Evolutionary conservation across 2,329 filamentous ascomycete species (phyloP).

Genomic region (Botrytis porri): DNA sequence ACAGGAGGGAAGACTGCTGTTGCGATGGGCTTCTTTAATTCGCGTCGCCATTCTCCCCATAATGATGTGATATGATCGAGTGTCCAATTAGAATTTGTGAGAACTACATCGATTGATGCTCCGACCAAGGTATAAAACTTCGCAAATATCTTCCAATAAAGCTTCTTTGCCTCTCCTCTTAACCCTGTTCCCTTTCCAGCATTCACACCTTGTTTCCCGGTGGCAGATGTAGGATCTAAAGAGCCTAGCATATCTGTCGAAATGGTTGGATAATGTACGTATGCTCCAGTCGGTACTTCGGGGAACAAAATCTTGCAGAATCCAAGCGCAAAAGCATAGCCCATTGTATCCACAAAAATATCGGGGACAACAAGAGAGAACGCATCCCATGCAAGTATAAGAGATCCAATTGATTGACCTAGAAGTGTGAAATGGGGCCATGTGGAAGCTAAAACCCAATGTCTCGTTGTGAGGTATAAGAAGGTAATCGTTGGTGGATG

Average conservation of each 20-base stretch:
- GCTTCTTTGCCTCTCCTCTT: slow-evolving; percentile 68
- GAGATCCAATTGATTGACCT: slow-evolving; percentile 87
- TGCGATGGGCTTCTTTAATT: slow-evolving; percentile 48
- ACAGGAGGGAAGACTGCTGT: slow-evolving; percentile 88
- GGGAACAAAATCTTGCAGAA: slow-evolving; percentile 81
- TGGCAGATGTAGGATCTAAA: slow-evolving; percentile 60
- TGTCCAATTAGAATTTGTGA: slow-evolving; percentile 98
- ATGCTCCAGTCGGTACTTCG: slow-evolving; percentile 78
- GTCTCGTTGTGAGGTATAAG: slow-evolving; percentile 83
- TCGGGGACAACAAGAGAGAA: slow-evolving; percentile 91
- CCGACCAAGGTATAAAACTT: slow-evolving; percentile 79
- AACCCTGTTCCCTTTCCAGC: slow-evolving; percentile 74
- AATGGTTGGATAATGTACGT: slow-evolving; percentile 97
- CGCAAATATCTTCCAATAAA: slow-evolving; percentile 87
- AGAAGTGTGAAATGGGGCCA: slow-evolving; percentile 92
- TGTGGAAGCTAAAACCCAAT: slow-evolving; percentile 79
- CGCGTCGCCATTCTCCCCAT: slow-evolving; percentile 63
- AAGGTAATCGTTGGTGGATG: slow-evolving; percentile 81
- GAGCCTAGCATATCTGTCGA: slow-evolving; percentile 95
- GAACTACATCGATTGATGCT: slow-evolving; percentile 82
- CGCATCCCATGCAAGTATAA: slow-evolving; percentile 86
- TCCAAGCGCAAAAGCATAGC: slow-evolving; percentile 87
- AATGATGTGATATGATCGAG: slow-evolving; percentile 75
- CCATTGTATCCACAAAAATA: slow-evolving; percentile 96
- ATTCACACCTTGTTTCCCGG: slow-evolving; percentile 70